Percentiles rank a stretch among this genome's conserved stretches.
Evolutionary conservation across 2,329 filamentous ascomycete genomes (phyloP).

Genomic region (Cercospora janseana): DNA sequence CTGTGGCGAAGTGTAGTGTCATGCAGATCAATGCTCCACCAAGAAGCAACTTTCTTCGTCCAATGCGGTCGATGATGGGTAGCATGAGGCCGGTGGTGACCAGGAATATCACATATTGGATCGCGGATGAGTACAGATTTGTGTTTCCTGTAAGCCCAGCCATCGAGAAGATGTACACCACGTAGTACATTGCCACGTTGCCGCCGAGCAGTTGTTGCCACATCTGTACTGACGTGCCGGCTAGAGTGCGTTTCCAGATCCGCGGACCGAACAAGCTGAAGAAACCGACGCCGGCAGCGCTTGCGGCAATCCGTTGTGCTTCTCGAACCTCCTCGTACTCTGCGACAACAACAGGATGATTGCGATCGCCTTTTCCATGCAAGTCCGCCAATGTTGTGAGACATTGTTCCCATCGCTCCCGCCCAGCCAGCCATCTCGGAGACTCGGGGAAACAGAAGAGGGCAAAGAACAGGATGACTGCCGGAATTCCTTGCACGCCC

Average conservation of each 20-base stretch:
- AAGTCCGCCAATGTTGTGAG: constrained; percentile 45
- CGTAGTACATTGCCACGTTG: constrained; percentile 44
- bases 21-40: constrained; percentile 46
- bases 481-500: constrained; percentile 48
- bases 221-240: constrained; percentile 56
- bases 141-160: constrained; percentile 54
- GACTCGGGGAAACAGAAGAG: constrained; percentile 48
- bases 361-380: constrained; percentile 44
- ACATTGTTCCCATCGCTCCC: constrained; percentile 48
- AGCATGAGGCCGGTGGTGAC: constrained; percentile 42
- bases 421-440: constrained; percentile 50
- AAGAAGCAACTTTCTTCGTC: constrained; percentile 41
- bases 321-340: constrained; percentile 49
- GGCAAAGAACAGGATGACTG: constrained; percentile 45
- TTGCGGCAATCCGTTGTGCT: constrained; percentile 41
- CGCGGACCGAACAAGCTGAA: constrained; percentile 48
- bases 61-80: constrained; percentile 42
- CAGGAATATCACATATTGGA: constrained; percentile 46
- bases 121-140: constrained; percentile 42
- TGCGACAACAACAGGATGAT: constrained; percentile 48
- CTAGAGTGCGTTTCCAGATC: constrained; percentile 59
- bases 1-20: constrained; percentile 50
- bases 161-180: constrained; percentile 61
- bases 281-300: constrained; percentile 41
- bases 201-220: constrained; percentile 53